These are phyloP conservation scores for Cnidoscolus chayamansa DNA, from an alignment of 441 rosid genomes.

Conservation along the genomic window DNA sequence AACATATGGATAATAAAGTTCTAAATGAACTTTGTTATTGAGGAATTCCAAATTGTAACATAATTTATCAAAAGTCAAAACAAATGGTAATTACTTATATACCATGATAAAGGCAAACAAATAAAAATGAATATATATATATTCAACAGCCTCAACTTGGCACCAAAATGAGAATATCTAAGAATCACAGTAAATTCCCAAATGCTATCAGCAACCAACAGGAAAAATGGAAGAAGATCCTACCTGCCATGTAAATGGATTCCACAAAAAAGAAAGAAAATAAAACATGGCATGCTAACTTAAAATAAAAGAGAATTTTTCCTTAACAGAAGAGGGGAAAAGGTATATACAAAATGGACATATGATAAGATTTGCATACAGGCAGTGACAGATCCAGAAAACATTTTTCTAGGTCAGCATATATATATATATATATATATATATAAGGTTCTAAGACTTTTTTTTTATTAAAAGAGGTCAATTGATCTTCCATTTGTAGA, in stretches of 20 bases:
- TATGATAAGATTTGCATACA: too few relatives aligned
- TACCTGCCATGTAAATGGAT: not conserved
- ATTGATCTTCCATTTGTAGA: too few relatives aligned
- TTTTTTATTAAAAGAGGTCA: too few relatives aligned
- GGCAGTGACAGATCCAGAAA: too few relatives aligned
- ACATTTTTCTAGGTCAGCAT: too few relatives aligned
- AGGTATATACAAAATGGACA: not conserved
- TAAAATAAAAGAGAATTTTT: not conserved
- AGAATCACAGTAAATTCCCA: not conserved
- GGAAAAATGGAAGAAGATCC: not conserved
- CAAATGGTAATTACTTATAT: not conserved
- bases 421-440: too few relatives aligned
- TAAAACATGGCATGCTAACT: not conserved
- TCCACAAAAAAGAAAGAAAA: not conserved
- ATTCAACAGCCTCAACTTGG: not conserved
- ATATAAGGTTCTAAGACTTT: too few relatives aligned
- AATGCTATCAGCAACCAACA: not conserved
- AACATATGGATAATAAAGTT: not conserved
- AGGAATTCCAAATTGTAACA: not conserved
- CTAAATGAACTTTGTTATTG: not conserved
- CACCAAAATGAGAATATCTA: not conserved
- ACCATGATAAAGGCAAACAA: not conserved
- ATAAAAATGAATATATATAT: not conserved
- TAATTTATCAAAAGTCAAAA: not conserved
- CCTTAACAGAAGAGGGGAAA: not conserved